Conservation (phyloP, 257 asterid genomes). For the Orobanche coerulescens region DNA sequence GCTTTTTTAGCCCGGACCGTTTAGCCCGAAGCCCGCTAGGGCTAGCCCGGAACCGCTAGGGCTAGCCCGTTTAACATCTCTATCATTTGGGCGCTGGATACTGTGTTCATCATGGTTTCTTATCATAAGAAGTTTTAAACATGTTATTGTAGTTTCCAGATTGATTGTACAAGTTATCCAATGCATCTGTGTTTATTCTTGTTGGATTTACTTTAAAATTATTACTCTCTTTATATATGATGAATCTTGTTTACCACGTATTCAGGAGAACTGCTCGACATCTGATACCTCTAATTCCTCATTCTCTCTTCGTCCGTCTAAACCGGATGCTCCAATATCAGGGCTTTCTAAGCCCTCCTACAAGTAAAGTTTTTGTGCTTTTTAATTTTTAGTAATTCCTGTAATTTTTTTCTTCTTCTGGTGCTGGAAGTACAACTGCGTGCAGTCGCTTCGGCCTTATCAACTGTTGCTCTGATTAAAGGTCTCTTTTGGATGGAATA, state of each 20-base stretch:
- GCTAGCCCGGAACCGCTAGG: too few relatives aligned
- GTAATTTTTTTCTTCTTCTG: neutral
- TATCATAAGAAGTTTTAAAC: too few relatives aligned
- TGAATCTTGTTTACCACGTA: slow-evolving; percentile 17
- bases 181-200: neutral
- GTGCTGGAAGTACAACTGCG: neutral
- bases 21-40: too few relatives aligned
- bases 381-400: neutral
- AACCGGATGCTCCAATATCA: slow-evolving; percentile 23
- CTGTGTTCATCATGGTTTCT: too few relatives aligned
- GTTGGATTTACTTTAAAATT: neutral
- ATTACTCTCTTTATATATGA: neutral
- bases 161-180: neutral
- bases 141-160: neutral
- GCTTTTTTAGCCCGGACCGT: too few relatives aligned
- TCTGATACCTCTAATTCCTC: slow-evolving; percentile 29
- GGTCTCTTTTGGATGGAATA: slow-evolving; percentile 49
- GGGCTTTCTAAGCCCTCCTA: slow-evolving; percentile 34
- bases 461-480: slow-evolving; percentile 9
- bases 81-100: too few relatives aligned
- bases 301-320: slow-evolving; percentile 22
- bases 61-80: too few relatives aligned
- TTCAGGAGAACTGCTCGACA: slow-evolving; percentile 35
- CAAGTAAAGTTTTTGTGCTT: slow-evolving; percentile 31
- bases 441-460: neutral